Conservation (phyloP, 2,329 filamentous ascomycete species). For the Penicillium sp. region DNA sequence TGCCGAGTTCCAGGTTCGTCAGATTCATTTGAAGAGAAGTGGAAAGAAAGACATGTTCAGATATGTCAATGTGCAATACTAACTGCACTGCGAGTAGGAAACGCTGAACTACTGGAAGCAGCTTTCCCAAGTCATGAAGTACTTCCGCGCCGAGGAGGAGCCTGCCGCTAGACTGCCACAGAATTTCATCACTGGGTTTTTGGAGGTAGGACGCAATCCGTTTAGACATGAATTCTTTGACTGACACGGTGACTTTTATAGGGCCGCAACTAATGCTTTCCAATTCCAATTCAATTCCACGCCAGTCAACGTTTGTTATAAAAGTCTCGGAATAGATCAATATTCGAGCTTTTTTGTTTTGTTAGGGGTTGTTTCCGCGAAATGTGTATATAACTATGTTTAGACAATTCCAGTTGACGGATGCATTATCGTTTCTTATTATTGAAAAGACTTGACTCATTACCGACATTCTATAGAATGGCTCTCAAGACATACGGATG, state of each 20-base stretch:
- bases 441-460: too few relatives aligned
- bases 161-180: constrained; percentile 71
- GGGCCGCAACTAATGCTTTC: constrained; percentile 30
- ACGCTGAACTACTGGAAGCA: constrained; percentile 99
- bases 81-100: constrained; percentile 57
- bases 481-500: neutral
- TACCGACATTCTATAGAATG: neutral
- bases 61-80: neutral
- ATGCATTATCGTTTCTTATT: neutral
- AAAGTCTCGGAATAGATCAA: constrained; percentile 14
- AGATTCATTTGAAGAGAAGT: neutral
- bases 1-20: constrained; percentile 81
- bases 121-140: constrained; percentile 89
- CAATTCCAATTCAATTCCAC: constrained; percentile 11
- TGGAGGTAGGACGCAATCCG: constrained; percentile 65
- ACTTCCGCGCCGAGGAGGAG: constrained; percentile 86
- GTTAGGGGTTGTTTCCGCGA: neutral
- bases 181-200: constrained; percentile 90
- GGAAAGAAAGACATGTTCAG: neutral
- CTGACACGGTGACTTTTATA: neutral
- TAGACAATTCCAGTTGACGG: constrained; percentile 6
- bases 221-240: neutral
- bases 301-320: constrained; percentile 10
- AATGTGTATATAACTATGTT: neutral
- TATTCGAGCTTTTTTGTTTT: constrained; percentile 14